phyloP scores from a whole-genome alignment of 106 monocot species.

The Allium sativum region DNA sequence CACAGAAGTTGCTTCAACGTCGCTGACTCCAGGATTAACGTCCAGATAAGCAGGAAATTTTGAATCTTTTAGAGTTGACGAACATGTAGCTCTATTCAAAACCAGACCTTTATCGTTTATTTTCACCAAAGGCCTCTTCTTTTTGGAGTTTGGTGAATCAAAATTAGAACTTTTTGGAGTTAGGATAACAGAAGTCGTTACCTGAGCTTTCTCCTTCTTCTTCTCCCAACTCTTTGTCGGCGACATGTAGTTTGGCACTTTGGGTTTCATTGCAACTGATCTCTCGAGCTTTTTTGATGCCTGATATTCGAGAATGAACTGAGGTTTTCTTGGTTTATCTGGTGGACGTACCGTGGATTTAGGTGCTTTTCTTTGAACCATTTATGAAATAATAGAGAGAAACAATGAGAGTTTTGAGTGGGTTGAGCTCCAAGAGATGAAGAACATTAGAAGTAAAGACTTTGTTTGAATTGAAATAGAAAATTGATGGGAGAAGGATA shows the following conservation, averaged over 20 bases:
- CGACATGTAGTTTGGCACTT: constrained; percentile 48
- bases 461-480: too few species aligned
- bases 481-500: too few species aligned
- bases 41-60: constrained; percentile 43
- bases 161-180: background rate
- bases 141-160: constrained; percentile 3
- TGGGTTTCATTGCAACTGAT: background rate
- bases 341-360: too few species aligned
- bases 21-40: constrained; percentile 34
- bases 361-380: too few species aligned
- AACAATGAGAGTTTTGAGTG: too few species aligned
- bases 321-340: too few species aligned
- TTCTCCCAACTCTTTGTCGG: constrained; percentile 50
- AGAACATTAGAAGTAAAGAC: too few species aligned
- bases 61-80: constrained; percentile 56
- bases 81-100: constrained; percentile 39
- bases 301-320: too few species aligned
- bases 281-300: background rate
- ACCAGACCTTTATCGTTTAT: background rate
- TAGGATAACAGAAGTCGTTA: background rate
- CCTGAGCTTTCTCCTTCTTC: constrained; percentile 27
- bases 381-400: too few species aligned
- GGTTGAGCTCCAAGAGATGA: too few species aligned
- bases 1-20: constrained; percentile 35
- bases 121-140: constrained; percentile 8